Evolutionary conservation across 139 green algal species (phyloP), one percentile per base, ranked within the genome.

Genomic region (Tetratostichococcus sp.): DNA sequence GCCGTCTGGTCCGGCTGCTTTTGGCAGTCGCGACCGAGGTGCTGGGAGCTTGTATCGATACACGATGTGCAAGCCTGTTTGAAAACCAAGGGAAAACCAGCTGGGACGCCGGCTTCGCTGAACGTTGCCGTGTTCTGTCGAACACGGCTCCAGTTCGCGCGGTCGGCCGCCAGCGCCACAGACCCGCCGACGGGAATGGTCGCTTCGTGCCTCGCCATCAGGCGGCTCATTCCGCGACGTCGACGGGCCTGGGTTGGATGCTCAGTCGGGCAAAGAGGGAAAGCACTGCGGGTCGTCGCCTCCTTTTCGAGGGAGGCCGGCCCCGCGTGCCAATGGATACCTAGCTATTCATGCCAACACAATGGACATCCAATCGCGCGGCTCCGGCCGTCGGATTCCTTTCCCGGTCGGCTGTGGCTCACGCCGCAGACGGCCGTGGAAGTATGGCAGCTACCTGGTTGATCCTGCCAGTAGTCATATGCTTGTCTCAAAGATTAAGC

Each of bases 401-500:
- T 39, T 67, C 31, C 14, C 4, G 2, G 17, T 11, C 21, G 31
- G 1, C 1, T 65, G 4, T 75, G 14, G 50, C 71, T 57, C 31
- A 31, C 30, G 50, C 71, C 30, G 71, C 30, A 8, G 50, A 11
- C 23, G 26, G 43, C 30, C 30, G 14, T 30, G 26, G 72, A 32
- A 70, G 39, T 50, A 89, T 83, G 84, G 82, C 80, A 91, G 90
- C 87, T 94, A 95, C 91, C 92, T 95, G 91, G 91, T 97, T 95
- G 92, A 95, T 95, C 90, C 92, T 95, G 91, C 91, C 90, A 97
- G 89, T 97, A 95, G 91, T 95, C 91, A 95, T 95, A 95, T 97
- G 92, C 91, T 97, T 95, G 92, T 96, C 92, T 95, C 92, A 96
- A 96, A 96, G 91, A 96, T 97, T 97, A 96, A 96, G 91, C 91